Percentiles rank a stretch among this genome's conserved stretches.
Conservation (phyloP, 2,329 filamentous ascomycete genomes). For the Herpotrichia juniperi region DNA sequence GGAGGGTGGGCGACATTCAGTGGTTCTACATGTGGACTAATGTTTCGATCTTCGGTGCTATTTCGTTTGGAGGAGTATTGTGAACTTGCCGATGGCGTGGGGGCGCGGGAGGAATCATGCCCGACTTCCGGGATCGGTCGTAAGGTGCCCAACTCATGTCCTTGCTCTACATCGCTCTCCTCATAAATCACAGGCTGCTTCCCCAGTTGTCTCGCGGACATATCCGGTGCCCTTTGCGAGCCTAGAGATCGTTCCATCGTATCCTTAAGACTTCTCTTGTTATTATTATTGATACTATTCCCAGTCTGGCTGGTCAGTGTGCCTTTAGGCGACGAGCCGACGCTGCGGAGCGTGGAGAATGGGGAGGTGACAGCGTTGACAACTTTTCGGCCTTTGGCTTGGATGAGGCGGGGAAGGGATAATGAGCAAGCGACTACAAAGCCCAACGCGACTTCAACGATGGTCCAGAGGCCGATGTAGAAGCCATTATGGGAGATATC, state of each 20-base stretch:
- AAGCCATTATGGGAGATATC: conserved; percentile 34
- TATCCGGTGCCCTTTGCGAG: neutral
- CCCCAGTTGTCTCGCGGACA: neutral
- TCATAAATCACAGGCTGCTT: neutral
- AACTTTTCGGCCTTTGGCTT: conserved; percentile 27
- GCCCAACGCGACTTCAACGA: conserved; percentile 31
- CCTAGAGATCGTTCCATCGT: neutral
- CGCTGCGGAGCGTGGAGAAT: conserved; percentile 10
- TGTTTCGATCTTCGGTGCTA: neutral
- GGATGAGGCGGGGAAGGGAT: conserved; percentile 30
- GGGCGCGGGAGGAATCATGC: neutral
- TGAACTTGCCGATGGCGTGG: neutral
- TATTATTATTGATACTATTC: neutral
- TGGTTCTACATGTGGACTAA: neutral
- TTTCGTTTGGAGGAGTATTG: conserved; percentile 1
- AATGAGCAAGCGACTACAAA: conserved; percentile 34
- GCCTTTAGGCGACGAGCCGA: neutral
- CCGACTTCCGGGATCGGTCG: neutral
- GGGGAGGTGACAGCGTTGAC: conserved; percentile 20
- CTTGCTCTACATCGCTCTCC: neutral
- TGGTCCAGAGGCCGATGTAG: conserved; percentile 34
- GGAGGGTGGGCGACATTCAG: conserved; percentile 1
- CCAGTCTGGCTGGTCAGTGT: neutral
- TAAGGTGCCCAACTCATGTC: neutral
- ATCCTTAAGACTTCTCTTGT: neutral